Evolutionary conservation across 2,329 filamentous ascomycete species (phyloP).

Genomic region (Leptographium flavum): DNA sequence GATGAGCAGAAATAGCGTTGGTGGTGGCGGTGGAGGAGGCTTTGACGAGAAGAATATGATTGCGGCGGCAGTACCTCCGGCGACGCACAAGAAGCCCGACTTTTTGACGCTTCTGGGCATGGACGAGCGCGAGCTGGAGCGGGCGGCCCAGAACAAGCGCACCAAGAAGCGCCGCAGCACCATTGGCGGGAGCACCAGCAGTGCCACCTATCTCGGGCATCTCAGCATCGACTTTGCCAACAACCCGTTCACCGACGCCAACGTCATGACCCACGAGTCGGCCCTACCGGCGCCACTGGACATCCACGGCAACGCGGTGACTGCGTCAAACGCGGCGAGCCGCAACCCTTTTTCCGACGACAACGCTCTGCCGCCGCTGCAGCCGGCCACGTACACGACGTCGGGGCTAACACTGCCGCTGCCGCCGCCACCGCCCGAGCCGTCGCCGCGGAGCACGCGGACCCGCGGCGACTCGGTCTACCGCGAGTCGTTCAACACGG

Average conservation of each 20-base stretch:
- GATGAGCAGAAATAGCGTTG: no score
- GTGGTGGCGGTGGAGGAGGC: slow-evolving; percentile 6
- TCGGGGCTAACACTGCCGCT: slow-evolving; percentile 25
- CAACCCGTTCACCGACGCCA: slow-evolving; percentile 35
- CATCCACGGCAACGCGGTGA: neutral
- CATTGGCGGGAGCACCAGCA: slow-evolving; percentile 4
- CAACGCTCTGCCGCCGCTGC: slow-evolving; percentile 25
- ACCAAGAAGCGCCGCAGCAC: slow-evolving; percentile 11
- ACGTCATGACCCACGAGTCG: slow-evolving; percentile 24
- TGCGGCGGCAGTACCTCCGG: neutral
- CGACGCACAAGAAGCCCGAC: slow-evolving; percentile 20
- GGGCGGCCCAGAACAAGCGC: slow-evolving; percentile 22
- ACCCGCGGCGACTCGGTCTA: slow-evolving; percentile 23
- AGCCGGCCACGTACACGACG: slow-evolving; percentile 26
- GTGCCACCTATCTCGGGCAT: slow-evolving; percentile 3
- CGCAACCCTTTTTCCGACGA: slow-evolving; percentile 35
- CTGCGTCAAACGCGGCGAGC: neutral
- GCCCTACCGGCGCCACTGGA: slow-evolving; percentile 23
- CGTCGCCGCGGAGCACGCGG: neutral
- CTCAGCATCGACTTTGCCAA: slow-evolving; percentile 14
- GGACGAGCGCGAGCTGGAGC: slow-evolving; percentile 25
- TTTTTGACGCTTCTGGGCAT: slow-evolving; percentile 28
- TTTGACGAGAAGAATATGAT: neutral
- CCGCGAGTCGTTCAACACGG: slow-evolving; percentile 28
- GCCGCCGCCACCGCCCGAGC: slow-evolving; percentile 11